Evolutionary conservation across 2,329 filamentous ascomycete species (phyloP), one percentile per base, ranked within the genome.

Genomic region (Aureobasidium sp.): DNA sequence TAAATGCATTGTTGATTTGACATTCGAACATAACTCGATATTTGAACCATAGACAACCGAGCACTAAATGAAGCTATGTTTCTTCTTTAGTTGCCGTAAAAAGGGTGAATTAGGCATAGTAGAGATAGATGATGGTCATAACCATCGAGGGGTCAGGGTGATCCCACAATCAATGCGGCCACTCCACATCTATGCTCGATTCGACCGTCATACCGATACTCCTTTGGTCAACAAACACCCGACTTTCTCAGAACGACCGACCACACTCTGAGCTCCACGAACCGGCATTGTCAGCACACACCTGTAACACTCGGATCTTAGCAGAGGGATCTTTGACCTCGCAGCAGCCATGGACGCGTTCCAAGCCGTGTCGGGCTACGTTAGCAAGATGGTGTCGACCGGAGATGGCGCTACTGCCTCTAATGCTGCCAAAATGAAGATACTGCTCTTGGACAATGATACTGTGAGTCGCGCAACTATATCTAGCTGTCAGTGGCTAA

Each of bases 371-470:
- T 88, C 92, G 69, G 89, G 91, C 77, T 99, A 99, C 81, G 88
- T 99, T 81, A 88, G 88, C 74, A 96, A 92, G 83, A 96, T 99
- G 86, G 87, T 97, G 74, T 88, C 90, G 67, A 85, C 85, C 66
- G 90, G 90, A 71, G 91, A 96, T 77, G 65, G 66, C 50, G 62
- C 61, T 61, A 77, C 81, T 48, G 83, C 84, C 64, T 82, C 85
- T 49, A 81, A 87, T 54, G 87, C 90, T 27, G 84, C 90, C 47
- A 97, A 97, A 80, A 99, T 99, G 94, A 99, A 99, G 85, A 94
- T 97, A 64, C 79, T 99, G 62, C 80, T 99, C 65, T 81, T 99
- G 68, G 94, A 99, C 75, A 88, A 85, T 76, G 94, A 97, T 76
- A 99, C 94, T 67, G 86, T 86, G 78, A 74, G 83, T 79, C 15